Conservation (phyloP, 345 rosid species). For the Brassica napus region DNA sequence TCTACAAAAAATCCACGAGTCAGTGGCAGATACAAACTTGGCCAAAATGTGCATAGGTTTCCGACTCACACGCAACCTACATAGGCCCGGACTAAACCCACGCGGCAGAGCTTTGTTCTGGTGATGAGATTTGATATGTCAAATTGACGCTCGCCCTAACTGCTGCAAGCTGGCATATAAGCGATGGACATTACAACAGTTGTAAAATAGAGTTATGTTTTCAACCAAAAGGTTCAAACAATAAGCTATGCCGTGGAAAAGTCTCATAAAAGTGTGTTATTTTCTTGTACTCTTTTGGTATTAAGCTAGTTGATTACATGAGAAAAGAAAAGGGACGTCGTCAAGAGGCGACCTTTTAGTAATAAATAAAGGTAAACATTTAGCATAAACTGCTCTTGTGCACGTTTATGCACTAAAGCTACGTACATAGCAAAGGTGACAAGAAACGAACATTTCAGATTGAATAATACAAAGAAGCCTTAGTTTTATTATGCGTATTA, state of each 20-base stretch:
- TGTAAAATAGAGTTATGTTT: neutral
- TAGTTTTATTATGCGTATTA: neutral
- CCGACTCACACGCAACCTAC: neutral
- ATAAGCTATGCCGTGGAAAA: neutral
- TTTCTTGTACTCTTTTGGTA: neutral
- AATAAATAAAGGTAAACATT: neutral
- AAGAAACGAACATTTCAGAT: neutral
- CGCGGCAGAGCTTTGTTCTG: neutral
- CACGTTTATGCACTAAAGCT: slow-evolving; percentile 13
- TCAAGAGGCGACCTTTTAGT: neutral
- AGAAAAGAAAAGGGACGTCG: neutral
- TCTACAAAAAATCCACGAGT: neutral
- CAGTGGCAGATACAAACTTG: neutral
- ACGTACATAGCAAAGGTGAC: neutral
- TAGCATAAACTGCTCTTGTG: neutral
- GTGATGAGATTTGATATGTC: neutral
- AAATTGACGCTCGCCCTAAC: neutral
- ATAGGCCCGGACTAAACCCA: neutral
- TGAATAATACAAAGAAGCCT: neutral
- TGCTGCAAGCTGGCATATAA: neutral
- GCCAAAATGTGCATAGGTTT: neutral
- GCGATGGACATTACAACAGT: neutral
- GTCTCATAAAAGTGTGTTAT: neutral
- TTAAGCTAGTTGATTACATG: neutral
- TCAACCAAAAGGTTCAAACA: neutral